A percentile compares a stretch with the other conserved stretches of the same genome.
phyloP scores from a whole-genome alignment of 2,329 filamentous ascomycete species.

The Furcasterigmium sp. region DNA sequence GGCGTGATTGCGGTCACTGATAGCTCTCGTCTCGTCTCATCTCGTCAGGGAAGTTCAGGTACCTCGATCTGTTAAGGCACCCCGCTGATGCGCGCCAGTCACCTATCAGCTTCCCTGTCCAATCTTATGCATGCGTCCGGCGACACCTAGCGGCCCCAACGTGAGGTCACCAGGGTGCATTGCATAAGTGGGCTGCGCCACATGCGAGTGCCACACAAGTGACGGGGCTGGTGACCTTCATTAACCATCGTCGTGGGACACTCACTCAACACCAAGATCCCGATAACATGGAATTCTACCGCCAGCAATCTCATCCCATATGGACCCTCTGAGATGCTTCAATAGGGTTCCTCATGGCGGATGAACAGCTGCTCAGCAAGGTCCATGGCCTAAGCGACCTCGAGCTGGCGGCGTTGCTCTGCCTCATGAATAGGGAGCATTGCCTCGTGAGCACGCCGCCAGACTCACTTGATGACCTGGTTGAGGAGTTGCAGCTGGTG shows the following conservation, averaged over 20 bases:
- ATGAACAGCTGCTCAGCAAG: slow-evolving; percentile 57
- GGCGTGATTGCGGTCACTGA: slow-evolving; percentile 9
- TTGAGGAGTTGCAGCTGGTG: slow-evolving; percentile 69
- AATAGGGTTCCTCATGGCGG: slow-evolving; percentile 46
- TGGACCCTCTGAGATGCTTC: background rate
- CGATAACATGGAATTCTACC: no score
- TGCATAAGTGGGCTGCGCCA: slow-evolving; percentile 2
- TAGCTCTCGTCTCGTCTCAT: slow-evolving; percentile 8
- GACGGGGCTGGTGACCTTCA: slow-evolving; percentile 2
- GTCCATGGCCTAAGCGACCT: slow-evolving; percentile 79
- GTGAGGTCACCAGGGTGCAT: slow-evolving; percentile 3
- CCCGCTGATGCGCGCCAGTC: slow-evolving; percentile 7
- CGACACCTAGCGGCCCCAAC: slow-evolving; percentile 3
- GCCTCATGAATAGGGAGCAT: slow-evolving; percentile 76
- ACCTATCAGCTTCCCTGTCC: slow-evolving; percentile 9
- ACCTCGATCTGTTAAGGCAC: background rate
- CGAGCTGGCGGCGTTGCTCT: slow-evolving; percentile 80
- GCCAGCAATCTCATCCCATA: no score
- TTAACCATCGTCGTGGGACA: background rate
- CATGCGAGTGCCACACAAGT: background rate
- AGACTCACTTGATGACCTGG: slow-evolving; percentile 59
- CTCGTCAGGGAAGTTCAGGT: background rate
- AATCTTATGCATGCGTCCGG: slow-evolving; percentile 11
- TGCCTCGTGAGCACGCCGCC: slow-evolving; percentile 76
- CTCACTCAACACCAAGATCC: no score